phyloP scores from a whole-genome alignment of 257 asterid species.

The Datura wrightii region DNA sequence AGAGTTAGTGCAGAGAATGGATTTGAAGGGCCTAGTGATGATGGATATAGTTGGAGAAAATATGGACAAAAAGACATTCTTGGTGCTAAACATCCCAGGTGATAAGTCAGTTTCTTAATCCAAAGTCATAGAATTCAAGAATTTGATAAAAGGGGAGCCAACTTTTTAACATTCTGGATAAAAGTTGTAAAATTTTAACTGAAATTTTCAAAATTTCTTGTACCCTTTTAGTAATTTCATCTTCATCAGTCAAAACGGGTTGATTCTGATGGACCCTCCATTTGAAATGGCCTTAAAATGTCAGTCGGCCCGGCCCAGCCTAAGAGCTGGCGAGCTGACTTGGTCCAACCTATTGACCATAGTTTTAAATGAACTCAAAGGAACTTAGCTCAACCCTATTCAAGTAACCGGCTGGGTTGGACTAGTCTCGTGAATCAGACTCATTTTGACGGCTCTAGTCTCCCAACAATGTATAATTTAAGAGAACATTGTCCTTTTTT shows the following conservation, averaged over 20 bases:
- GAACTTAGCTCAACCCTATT: not conserved
- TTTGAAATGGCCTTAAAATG: not conserved
- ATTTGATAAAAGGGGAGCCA: not conserved
- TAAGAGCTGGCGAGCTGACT: not conserved
- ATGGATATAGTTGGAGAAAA: slow-evolving; percentile 89
- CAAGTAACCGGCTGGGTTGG: not conserved
- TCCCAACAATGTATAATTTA: not conserved
- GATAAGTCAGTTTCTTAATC: slow-evolving; percentile 7
- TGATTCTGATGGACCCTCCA: no score
- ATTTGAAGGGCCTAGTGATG: slow-evolving; percentile 79
- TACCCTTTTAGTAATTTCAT: not conserved
- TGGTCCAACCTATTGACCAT: no score
- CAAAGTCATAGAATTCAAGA: slow-evolving; percentile 29
- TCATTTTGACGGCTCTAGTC: not conserved
- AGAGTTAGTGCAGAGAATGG: slow-evolving; percentile 62
- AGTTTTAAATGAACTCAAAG: not conserved
- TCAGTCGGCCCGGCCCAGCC: accelerated
- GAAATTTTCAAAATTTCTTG: not conserved
- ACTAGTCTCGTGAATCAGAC: not conserved
- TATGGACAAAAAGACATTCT: slow-evolving; percentile 70
- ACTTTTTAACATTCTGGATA: not conserved
- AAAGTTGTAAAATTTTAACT: not conserved
- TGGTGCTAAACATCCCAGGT: slow-evolving; percentile 64
- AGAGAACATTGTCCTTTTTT: not conserved
- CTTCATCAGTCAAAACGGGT: not conserved